Evolutionary conservation across 768 basidiomycete genomes (phyloP), one percentile per base, ranked within the genome.

Genomic region (Lactarius tabidus): DNA sequence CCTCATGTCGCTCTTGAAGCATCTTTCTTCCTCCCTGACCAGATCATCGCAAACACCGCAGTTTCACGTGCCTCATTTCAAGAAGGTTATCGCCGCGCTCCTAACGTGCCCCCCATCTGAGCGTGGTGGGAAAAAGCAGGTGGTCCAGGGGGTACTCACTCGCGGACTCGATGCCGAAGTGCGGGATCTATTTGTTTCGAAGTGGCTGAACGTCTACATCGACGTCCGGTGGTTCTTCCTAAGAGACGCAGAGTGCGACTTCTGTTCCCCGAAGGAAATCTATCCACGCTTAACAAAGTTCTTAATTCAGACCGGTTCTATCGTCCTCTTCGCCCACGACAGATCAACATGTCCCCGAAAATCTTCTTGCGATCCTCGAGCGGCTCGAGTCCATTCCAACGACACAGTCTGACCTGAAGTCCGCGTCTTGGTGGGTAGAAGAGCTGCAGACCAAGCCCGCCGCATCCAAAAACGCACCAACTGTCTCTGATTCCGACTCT

Each of bases 201-300:
- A 82, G 17, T 95, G 89, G 87, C 81, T 92, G 70, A 86, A 85
- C 68, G 84, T 89, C 15, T 72, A 90, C 72, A 90, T 93, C 71
- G 93, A 96, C 71, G 78, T 95, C 36, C 84, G 93, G 64, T 95
- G 90, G 90, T 91, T 90, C 78, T 94, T 93, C 78, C 81, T 96
- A 38, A 83, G 89, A 51, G 90, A 94, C 71, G 80, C 89, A 61
- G 83, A 80, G 92, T 90, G 74, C 64, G 83, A 78, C 57, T 31
- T 56, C 18, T 18, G 65, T 56, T 52, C 28, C 28, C 65, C 10
- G 62, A 48, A 14, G 23, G 45, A 12, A 39, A 52, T 62, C 23
- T 28, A 41, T 17, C 43, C 35, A 59, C 28, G 41, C n/a, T 51
- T 62, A 20, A 64, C 70, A 66, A 78, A 77, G 29, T 74, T 53